phyloP scores from a whole-genome alignment of 176 grass and related monocot genomes.

The Avena atlantica region DNA sequence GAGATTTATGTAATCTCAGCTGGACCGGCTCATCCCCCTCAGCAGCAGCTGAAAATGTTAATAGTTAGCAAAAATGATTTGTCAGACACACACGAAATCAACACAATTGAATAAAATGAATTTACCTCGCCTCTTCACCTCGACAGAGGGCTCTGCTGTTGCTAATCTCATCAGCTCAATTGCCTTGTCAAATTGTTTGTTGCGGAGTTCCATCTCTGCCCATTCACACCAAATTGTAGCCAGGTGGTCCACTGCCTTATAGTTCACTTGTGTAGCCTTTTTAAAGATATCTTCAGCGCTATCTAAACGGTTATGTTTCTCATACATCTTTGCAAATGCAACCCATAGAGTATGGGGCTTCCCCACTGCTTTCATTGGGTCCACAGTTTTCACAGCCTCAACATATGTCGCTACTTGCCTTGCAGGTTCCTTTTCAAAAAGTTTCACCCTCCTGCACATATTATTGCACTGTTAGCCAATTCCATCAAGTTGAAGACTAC shows the following conservation, averaged over 20 bases:
- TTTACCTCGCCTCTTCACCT: constrained; percentile 87
- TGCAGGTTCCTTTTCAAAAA: constrained; percentile 75
- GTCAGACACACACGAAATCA: constrained; percentile 32
- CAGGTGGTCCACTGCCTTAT: constrained; percentile 75
- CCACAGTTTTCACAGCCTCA: constrained; percentile 87
- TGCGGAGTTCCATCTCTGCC: constrained; percentile 80
- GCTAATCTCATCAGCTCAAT: constrained; percentile 83
- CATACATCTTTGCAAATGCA: constrained; percentile 84
- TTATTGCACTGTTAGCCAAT: constrained; percentile 41
- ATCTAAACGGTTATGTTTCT: constrained; percentile 76
- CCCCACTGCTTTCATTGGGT: constrained; percentile 87
- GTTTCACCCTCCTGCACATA: constrained; percentile 77
- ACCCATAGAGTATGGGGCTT: constrained; percentile 90
- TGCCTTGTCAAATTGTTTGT: constrained; percentile 69
- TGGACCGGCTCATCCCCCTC: constrained; percentile 79
- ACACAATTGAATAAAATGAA: constrained; percentile 7
- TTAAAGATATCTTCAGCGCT: constrained; percentile 79
- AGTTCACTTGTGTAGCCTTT: constrained; percentile 76
- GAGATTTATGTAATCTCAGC: constrained; percentile 84
- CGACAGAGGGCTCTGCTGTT: constrained; percentile 77
- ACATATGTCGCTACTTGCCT: constrained; percentile 78
- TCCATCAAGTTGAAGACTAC: constrained; percentile 1
- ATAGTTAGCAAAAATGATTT: constrained; percentile 22
- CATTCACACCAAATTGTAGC: constrained; percentile 89
- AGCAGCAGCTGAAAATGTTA: constrained; percentile 67